phyloP scores from a whole-genome alignment of 805 yeast species.

The Kluyveromyces dobzhanskii region DNA sequence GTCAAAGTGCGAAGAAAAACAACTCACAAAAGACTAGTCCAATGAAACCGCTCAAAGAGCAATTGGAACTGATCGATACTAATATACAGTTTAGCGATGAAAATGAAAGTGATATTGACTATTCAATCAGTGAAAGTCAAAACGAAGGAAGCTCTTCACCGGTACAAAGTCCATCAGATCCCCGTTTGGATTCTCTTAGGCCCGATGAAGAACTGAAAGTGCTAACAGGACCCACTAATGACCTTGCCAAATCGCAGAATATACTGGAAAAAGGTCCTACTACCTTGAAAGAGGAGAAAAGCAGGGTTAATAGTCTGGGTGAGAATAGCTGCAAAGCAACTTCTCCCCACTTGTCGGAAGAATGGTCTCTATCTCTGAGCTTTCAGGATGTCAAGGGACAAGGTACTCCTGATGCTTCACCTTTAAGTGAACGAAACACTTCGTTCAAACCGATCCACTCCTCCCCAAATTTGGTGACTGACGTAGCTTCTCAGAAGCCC shows the following conservation, averaged over 20 bases:
- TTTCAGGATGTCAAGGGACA: slow-evolving; percentile 3
- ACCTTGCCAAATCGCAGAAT: no score
- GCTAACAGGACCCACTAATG: no score
- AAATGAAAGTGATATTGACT: not conserved
- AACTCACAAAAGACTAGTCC: not conserved
- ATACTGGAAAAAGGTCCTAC: no score
- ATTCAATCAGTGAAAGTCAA: not conserved
- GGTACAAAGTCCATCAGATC: slow-evolving; percentile 1
- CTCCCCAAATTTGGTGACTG: no score
- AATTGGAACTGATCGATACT: slow-evolving; percentile 3
- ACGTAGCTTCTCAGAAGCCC: no score
- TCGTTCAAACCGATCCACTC: no score
- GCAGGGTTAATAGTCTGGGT: no score
- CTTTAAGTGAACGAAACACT: no score
- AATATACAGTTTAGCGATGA: slow-evolving; percentile 1
- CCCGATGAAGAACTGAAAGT: no score
- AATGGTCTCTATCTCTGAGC: slow-evolving; percentile 1
- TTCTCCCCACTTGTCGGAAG: not conserved
- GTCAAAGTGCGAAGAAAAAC: not conserved
- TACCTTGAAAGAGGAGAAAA: no score
- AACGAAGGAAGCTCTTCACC: not conserved
- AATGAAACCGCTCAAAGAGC: not conserved
- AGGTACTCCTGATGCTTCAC: slow-evolving; percentile 1
- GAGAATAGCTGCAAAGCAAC: no score
- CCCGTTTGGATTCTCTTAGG: no score